A percentile compares a stretch with the other conserved stretches of the same genome.
These are phyloP conservation scores for Arabidopsis lyrata DNA, from an alignment of 441 rosid genomes.

Conservation along the genomic window DNA sequence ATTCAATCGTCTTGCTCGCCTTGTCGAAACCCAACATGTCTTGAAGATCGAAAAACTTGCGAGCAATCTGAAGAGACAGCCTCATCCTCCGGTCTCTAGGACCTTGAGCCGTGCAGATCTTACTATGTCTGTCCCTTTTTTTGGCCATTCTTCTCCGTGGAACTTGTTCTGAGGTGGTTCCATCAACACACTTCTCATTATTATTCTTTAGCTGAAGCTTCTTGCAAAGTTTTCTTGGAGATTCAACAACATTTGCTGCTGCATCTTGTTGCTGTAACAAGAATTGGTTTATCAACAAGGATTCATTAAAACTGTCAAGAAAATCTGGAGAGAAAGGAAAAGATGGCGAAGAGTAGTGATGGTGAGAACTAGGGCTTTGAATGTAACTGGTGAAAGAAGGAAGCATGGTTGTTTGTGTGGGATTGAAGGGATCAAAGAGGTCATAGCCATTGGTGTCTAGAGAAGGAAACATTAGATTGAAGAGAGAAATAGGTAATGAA, in stretches of 20 bases:
- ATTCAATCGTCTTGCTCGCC: conserved; percentile 68
- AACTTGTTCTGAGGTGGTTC: conserved; percentile 16
- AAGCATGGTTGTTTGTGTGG: conserved; percentile 36
- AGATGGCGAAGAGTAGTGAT: conserved; percentile 35
- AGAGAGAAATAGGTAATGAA: conserved; percentile 32
- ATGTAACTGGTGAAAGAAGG: conserved; percentile 46
- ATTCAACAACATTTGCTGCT: conserved; percentile 13
- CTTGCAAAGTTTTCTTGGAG: conserved; percentile 23
- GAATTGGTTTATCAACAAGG: conserved; percentile 48
- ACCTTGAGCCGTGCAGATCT: conserved; percentile 69
- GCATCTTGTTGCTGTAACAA: conserved; percentile 40
- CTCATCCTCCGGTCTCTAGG: conserved; percentile 67
- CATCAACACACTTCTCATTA: conserved; percentile 8
- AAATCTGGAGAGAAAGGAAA: conserved; percentile 46
- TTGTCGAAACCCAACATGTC: conserved; percentile 70
- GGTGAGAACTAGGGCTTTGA: conserved; percentile 50
- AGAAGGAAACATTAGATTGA: conserved; percentile 57
- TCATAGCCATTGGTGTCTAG: conserved; percentile 50
- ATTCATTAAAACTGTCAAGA: conserved; percentile 40
- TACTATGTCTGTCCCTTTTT: conserved; percentile 57
- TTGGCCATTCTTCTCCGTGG: conserved; percentile 43
- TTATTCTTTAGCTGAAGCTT: conserved; percentile 42
- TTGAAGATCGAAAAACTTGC: conserved; percentile 66
- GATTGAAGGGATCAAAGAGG: conserved; percentile 47
- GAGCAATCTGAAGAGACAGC: conserved; percentile 62